A percentile compares a stretch with the other conserved stretches of the same genome.
Evolutionary conservation across 306 rosid genomes (phyloP).

Genomic region (Carpinus fangiana): DNA sequence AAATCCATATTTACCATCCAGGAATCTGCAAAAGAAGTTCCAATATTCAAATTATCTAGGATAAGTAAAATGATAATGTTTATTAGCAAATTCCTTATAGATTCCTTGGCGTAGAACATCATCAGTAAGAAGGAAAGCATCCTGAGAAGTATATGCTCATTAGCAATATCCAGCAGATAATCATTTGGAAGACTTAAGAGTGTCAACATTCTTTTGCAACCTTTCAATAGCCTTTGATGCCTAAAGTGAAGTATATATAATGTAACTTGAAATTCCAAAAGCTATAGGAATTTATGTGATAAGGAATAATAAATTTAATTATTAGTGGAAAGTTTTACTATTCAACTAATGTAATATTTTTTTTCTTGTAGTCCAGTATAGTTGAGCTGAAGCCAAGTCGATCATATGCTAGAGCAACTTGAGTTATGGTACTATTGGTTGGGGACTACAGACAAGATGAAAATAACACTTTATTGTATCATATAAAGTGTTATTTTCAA

Average conservation of each 20-base stretch:
- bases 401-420: no score
- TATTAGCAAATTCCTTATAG: slow-evolving; percentile 81
- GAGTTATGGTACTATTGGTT: not conserved
- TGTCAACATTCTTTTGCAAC: slow-evolving; percentile 91
- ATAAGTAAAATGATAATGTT: slow-evolving; percentile 44
- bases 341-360: no score
- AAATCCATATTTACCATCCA: slow-evolving; percentile 98
- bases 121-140: slow-evolving; percentile 89
- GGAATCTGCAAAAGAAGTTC: slow-evolving; percentile 66
- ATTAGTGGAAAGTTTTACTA: no score
- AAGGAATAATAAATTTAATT: no score
- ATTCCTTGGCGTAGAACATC: slow-evolving; percentile 97
- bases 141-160: slow-evolving; percentile 94
- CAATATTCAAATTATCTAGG: slow-evolving; percentile 12
- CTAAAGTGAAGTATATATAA: slow-evolving; percentile 42
- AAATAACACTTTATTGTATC: not conserved
- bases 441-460: not conserved
- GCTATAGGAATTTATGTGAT: not conserved
- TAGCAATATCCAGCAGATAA: slow-evolving; percentile 87
- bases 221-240: slow-evolving; percentile 95
- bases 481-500: not conserved
- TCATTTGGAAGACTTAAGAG: slow-evolving; percentile 93
- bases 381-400: not conserved
- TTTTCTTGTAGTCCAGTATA: not conserved
- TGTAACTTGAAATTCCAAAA: not conserved